Evolutionary conservation across 1,284 basidiomycete species (phyloP), one percentile per base, ranked within the genome.

Genomic region (Malassezia pachydermatis): DNA sequence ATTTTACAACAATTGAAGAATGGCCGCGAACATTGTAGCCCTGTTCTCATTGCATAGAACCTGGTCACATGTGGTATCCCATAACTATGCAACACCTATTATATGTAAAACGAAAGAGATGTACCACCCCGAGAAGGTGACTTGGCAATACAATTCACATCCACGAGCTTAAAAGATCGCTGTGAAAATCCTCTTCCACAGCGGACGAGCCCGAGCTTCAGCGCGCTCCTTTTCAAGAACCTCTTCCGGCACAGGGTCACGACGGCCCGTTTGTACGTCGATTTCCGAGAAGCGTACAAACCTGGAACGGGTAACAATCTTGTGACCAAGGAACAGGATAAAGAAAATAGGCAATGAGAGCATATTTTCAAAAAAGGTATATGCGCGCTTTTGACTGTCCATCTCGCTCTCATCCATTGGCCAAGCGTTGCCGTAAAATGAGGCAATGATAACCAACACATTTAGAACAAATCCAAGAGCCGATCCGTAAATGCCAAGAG

Each of bases 341-440:
- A 59, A 40, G 37, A 63, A 63, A 22, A 68, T 49, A 27, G 63
- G 63, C 20, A 65, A 50, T 36, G 74, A 73, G 30, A 77, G 58
- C 70, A 74, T 77, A 32, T 63, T 51, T 46, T 75, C 62, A 75
- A 78, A 77, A 73, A 76, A 76, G 16, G 47, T 59, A 49, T 70
- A 52, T 19, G 70, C 75, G 16, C 72, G 62, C 8, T 72, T 67
- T 14, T 41, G 47, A 9, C 19, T 10, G 24, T 23, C 47, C 33
- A 60, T 57, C 14, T 49, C 47, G n/a, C 60, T 63, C 44, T 63
- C 62, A 28, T 60, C 71, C 22, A 70, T 64, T 32, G 67, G 72
- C 48, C 44, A 62, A 7, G 54, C 58, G 8, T 52, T 33, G 13
- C 37, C 49, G 52, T 64, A 62, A 54, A 62, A 64, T 22, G 58